These are phyloP conservation scores for Pythium aristosporum DNA, from an alignment of 352 stramenopile genomes.

Conservation along the genomic window DNA sequence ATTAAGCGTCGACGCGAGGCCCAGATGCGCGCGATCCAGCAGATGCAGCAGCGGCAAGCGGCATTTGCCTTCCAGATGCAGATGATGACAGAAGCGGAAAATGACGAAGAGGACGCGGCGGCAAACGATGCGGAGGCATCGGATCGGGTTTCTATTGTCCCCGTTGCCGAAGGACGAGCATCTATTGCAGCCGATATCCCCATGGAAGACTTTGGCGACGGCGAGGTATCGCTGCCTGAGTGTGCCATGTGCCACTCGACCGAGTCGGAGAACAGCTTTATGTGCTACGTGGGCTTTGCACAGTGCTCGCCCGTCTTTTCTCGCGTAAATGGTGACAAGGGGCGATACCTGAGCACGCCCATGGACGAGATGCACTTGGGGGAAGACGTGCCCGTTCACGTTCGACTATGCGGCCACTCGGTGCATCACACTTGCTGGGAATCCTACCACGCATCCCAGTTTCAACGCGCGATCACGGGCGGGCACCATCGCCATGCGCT, in stretches of 20 bases:
- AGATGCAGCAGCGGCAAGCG: constrained; percentile 81
- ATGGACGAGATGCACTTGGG: constrained; percentile 87
- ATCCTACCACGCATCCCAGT: constrained; percentile 93
- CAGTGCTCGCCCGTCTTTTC: constrained; percentile 79
- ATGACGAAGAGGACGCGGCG: constrained; percentile 40
- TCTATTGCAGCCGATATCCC: constrained; percentile 32
- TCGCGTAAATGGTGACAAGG: constrained; percentile 62
- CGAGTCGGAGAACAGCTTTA: constrained; percentile 76
- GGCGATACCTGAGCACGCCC: constrained; percentile 59
- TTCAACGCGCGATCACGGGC: constrained; percentile 91
- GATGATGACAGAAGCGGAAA: constrained; percentile 44
- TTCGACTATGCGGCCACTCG: constrained; percentile 92
- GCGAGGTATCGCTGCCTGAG: constrained; percentile 40
- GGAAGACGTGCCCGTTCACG: constrained; percentile 77
- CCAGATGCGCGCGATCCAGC: constrained; percentile 69
- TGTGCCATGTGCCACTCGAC: constrained; percentile 87
- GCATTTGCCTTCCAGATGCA: constrained; percentile 82
- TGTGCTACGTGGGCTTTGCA: constrained; percentile 86
- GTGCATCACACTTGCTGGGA: constrained; percentile 95
- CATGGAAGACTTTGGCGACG: constrained; percentile 41
- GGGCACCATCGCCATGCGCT: constrained; percentile 90
- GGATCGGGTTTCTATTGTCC: constrained; percentile 18
- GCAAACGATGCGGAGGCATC: constrained; percentile 34
- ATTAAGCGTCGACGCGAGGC: constrained; percentile 64
- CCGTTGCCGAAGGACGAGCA: constrained; percentile 32